Base-by-base conservation (phyloP, 805 yeast species). In the Wickerhamiella cacticola region DNA sequence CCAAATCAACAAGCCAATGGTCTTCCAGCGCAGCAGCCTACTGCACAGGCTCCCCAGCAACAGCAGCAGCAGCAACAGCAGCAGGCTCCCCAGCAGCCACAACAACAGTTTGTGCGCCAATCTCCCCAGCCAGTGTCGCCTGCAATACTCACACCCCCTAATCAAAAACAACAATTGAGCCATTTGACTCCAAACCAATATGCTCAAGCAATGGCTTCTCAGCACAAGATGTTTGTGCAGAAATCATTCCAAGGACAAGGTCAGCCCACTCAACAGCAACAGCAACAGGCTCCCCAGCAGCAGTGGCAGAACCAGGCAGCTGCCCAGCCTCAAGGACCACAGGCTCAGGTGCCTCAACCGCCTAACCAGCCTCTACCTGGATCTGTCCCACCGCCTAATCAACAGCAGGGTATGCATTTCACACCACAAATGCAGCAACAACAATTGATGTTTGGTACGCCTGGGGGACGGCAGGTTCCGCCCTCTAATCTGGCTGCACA, bases 21-120 rank as follows among this genome's bases (percentile, higher is more conserved):
- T 26, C 38, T 39, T 22, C 43, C 48, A 9, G 28, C 33, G 3
- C 41, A 33, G 59, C 71, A 63, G 51, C 63, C 59, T 34, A 66
- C 62, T 43, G 63, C 55, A 28, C 38, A 41, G 15, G 52, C 53
- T 6, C 50, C 18, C 16, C 35, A 34, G 23, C 56, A 51, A 42
- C 56, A 50, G 44, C 54, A 48, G 28, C 53, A 46, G 31, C 56
- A 54, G 41, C 53, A 26, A 34, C 29, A 21, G 44, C 51, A 29
- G 48, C 55, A 25, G 46, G 56, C 47, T 46, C 57, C 52, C 15
- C 53, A 51, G 46, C 13, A 7, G 6, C 36, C 36, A 31, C 36
- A 31, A 15, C 41, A 19, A 13, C 48, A 49, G 38, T 40, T 47
- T 45, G 54, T 48, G 23, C 35, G 24, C 16, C 50, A 48, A 16